A percentile compares a stretch with the other conserved stretches of the same genome.
These are phyloP conservation scores for Phoma herbarum DNA, from an alignment of 2,329 filamentous ascomycete species.

Conservation along the genomic window DNA sequence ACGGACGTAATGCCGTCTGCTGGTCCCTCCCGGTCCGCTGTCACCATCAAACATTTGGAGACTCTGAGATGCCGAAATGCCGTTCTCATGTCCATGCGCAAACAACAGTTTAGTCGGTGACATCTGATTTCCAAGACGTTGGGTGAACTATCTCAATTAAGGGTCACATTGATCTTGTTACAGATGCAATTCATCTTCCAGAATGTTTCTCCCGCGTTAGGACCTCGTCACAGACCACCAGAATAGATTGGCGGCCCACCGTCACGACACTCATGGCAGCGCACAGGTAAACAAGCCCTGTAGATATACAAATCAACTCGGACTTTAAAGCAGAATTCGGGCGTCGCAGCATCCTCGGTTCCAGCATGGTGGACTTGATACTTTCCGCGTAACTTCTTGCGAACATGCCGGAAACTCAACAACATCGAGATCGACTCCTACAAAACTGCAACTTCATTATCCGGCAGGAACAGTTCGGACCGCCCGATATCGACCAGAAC, in stretches of 20 bases:
- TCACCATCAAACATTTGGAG: constrained; percentile 17
- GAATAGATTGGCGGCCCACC: constrained; percentile 45
- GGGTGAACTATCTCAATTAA: constrained; percentile 27
- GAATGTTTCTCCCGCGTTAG: constrained; percentile 42
- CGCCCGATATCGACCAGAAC: constrained; percentile 10
- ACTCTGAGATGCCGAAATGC: constrained; percentile 10
- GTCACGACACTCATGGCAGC: constrained; percentile 25
- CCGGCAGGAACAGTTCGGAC: constrained; percentile 8
- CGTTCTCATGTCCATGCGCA: constrained; percentile 16
- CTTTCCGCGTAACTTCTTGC: constrained; percentile 5
- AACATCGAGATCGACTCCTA: constrained; percentile 1
- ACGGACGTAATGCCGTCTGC: constrained; percentile 21
- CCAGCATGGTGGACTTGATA: constrained; percentile 5
- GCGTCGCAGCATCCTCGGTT: constrained; percentile 11
- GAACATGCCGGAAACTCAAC: constrained; percentile 6
- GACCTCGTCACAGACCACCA: constrained; percentile 36
- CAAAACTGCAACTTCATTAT: constrained; percentile 1
- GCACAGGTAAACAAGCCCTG: constrained; percentile 18
- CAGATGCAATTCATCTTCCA: constrained; percentile 41
- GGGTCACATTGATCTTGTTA: constrained; percentile 23
- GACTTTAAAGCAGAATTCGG: constrained; percentile 8
- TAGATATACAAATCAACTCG: constrained; percentile 17
- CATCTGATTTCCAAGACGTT: constrained; percentile 6
- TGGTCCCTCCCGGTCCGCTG: constrained; percentile 26
- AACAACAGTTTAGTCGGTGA: constrained; percentile 7